Evolutionary conservation across 371 early-diverging fungal genomes (phyloP).

Genomic region (Massospora cicadina): DNA sequence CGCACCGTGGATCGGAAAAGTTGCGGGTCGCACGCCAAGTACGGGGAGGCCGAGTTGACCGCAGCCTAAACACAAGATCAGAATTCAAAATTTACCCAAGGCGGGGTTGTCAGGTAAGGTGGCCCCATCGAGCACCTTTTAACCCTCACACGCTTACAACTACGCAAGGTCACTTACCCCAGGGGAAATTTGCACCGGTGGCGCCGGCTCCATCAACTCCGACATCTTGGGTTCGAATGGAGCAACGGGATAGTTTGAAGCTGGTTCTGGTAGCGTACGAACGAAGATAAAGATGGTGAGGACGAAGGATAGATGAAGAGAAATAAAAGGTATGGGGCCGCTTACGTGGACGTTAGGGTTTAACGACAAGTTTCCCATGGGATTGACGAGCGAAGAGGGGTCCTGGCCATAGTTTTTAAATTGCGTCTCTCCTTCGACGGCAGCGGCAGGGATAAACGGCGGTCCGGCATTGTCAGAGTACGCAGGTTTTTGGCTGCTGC

Average conservation of each 20-base stretch:
- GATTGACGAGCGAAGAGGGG: neutral
- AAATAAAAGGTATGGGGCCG: neutral
- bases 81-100: neutral
- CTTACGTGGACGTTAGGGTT: neutral
- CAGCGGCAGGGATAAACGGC: constrained; percentile 4
- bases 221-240: constrained; percentile 33
- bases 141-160: no score
- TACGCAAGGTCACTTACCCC: constrained; percentile 22
- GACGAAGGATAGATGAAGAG: neutral
- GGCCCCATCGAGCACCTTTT: no score
- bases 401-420: neutral
- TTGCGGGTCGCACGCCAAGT: constrained; percentile 45
- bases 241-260: constrained; percentile 25
- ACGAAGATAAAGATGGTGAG: neutral
- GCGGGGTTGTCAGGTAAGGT: no score
- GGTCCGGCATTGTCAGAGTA: neutral
- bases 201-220: constrained; percentile 30
- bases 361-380: constrained; percentile 7
- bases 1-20: constrained; percentile 81
- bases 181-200: constrained; percentile 34
- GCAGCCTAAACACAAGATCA: constrained; percentile 24
- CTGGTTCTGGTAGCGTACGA: constrained; percentile 13
- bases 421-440: constrained; percentile 1
- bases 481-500: neutral
- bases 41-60: constrained; percentile 39